Base-by-base conservation (phyloP, 1,284 basidiomycete genomes). In the Paramarasmius palmivorus region DNA sequence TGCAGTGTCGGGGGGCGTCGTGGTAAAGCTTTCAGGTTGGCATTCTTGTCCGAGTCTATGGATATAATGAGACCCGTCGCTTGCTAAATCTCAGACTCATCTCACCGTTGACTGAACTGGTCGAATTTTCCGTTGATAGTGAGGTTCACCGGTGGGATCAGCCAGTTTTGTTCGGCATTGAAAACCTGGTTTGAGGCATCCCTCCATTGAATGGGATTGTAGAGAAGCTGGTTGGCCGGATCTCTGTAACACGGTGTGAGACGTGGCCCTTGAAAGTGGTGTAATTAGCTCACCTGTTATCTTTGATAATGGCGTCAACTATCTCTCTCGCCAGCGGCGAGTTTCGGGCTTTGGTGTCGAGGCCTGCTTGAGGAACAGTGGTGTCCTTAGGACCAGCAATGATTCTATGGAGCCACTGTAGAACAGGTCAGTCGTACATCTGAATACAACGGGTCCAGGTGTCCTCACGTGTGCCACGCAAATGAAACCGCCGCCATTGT, bases 401-500 rank as follows among this genome's bases (percentile, higher is more conserved):
- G 52, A 84, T 81, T 42, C 82, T 78, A 63, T 84, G 82, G 3
- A 85, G 72, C 78, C 78, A 85, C 81, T 85, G 53, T 26, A 15
- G 25, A 29, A n/a, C 12, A 32, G 37, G 39, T 45, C 26, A 25
- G 48, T 14, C 38, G 39, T n/a, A 53, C 25, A 47, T 35, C 15
- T 17, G 22, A 19, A 34, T 15, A 8, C 37, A 45, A 37, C 44
- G 36, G 26, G 29, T 40, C 37, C 15, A 19, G 38, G 14, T 4
- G 22, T 7, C 63, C 81, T 65, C 58, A 83, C 81, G 65, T 83
- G 78, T 22, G 82, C 81, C 34, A 78, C 72, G 61, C 82, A 86
- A 55, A 84, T 80, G 65, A 78, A 84, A 6, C 81, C 83, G 54
- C 83, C 83, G 37, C 82, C 82, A 59, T 83, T 84, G 63, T 84